Conservation (phyloP, 148 eudicot genomes). For the Vaccinium corymbosum region DNA sequence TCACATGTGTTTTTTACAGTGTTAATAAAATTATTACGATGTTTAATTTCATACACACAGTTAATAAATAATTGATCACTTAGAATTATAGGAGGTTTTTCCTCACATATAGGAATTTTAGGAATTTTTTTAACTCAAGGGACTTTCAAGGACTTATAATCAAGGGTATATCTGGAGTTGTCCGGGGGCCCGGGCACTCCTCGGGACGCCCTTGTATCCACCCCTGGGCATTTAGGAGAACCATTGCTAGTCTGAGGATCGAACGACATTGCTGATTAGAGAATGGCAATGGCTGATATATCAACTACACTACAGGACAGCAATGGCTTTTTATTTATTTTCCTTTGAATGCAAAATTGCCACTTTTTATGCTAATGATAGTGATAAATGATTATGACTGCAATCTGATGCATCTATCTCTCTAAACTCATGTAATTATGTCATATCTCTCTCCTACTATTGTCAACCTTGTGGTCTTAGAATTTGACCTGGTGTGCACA, state of each 20-base stretch:
- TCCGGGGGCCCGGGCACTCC: not conserved
- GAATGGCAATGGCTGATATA: not conserved
- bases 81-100: no score
- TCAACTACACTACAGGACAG: not conserved
- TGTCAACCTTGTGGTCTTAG: not conserved
- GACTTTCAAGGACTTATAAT: not conserved
- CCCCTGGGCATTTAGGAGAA: not conserved
- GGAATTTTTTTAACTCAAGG: no score
- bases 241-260: not conserved
- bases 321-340: not conserved
- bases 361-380: not conserved
- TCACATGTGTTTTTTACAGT: no score
- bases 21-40: no score
- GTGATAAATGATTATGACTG: not conserved
- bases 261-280: not conserved
- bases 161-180: not conserved
- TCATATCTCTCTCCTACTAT: not conserved
- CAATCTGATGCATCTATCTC: not conserved
- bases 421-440: not conserved
- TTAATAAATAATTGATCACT: no score
- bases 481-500: conserved; percentile 2
- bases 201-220: not conserved
- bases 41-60: no score
- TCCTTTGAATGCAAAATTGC: not conserved
- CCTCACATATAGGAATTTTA: no score